A percentile compares a stretch with the other conserved stretches of the same genome.
Conservation (phyloP, 2,329 filamentous ascomycete genomes). For the Aspergillus brunneoviolaceus region DNA sequence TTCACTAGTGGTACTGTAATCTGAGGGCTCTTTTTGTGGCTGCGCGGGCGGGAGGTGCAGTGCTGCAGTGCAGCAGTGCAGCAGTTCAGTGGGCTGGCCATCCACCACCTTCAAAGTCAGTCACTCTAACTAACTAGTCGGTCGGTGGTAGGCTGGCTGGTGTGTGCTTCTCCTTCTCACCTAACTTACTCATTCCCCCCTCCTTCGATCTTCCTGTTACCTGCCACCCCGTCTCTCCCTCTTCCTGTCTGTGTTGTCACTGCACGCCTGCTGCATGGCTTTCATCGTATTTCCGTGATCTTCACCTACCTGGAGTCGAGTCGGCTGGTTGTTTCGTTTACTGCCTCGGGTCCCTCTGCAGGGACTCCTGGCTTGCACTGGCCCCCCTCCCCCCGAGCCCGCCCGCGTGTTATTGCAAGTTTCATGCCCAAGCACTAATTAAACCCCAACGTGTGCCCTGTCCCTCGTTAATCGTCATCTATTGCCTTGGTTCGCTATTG, state of each 20-base stretch:
- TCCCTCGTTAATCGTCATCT: slow-evolving; percentile 1
- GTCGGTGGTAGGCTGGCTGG: too few species aligned
- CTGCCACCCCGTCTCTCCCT: not conserved
- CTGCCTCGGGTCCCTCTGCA: slow-evolving; percentile 11
- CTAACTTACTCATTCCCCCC: not conserved
- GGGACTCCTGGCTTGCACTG: slow-evolving; percentile 13
- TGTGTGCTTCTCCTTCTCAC: not conserved
- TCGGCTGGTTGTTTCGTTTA: slow-evolving; percentile 19
- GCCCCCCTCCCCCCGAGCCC: slow-evolving; percentile 9
- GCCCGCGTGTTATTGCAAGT: slow-evolving; percentile 4
- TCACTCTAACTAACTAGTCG: too few species aligned
- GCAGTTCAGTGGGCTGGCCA: slow-evolving; percentile 4
- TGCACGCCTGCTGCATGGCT: slow-evolving; percentile 18
- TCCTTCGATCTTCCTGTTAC: slow-evolving; percentile 6
- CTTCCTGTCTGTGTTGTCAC: slow-evolving; percentile 1
- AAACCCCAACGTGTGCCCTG: slow-evolving; percentile 4
- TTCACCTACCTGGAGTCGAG: slow-evolving; percentile 12
- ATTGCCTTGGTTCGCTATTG: not conserved
- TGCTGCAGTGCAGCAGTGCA: too few species aligned
- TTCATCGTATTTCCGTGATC: slow-evolving; percentile 9
- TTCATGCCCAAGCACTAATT: slow-evolving; percentile 1
- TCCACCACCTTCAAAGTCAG: not conserved
- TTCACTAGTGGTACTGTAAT: not conserved
- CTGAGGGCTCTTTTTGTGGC: slow-evolving; percentile 5
- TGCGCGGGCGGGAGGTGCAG: slow-evolving; percentile 1